phyloP scores from a whole-genome alignment of 78 protist genomes.

The Dictyostelium firmibasis region DNA sequence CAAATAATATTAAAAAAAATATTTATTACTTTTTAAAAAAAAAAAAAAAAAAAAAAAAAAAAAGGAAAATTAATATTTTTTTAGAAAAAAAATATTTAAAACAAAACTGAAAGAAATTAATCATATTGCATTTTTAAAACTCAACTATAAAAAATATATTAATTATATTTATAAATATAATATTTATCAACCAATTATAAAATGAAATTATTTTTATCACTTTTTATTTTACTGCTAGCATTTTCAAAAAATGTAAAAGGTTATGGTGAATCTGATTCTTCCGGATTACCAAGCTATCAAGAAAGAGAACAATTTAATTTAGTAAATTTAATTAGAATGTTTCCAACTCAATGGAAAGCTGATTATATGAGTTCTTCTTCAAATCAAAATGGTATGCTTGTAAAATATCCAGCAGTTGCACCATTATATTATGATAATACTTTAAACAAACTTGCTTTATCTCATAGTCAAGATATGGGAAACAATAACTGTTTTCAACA shows the following conservation, averaged over 20 bases:
- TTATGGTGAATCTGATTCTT: constrained; percentile 27
- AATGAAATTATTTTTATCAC: background rate
- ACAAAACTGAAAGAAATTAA: background rate
- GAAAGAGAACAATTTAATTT: constrained; percentile 34
- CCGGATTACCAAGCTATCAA: constrained; percentile 13
- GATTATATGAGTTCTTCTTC: background rate
- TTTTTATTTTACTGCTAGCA: background rate
- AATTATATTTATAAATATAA: background rate
- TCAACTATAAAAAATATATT: too few relatives aligned
- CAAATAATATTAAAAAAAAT: too few relatives aligned
- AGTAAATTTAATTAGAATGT: constrained; percentile 50
- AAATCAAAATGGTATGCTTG: background rate
- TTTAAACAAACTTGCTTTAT: background rate
- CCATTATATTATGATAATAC: constrained; percentile 19
- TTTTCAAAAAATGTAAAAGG: background rate
- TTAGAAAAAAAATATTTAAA: background rate
- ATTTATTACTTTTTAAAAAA: background rate
- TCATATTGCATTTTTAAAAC: background rate
- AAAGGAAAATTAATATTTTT: too few relatives aligned
- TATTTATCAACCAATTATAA: background rate
- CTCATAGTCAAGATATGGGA: constrained; percentile 17
- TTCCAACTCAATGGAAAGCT: background rate
- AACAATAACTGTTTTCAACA: background rate
- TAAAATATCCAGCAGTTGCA: background rate
- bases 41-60: too few relatives aligned